A percentile compares a stretch with the other conserved stretches of the same genome.
phyloP scores from a whole-genome alignment of 129 eudicot genomes.

The Flaveria ramosissima region DNA sequence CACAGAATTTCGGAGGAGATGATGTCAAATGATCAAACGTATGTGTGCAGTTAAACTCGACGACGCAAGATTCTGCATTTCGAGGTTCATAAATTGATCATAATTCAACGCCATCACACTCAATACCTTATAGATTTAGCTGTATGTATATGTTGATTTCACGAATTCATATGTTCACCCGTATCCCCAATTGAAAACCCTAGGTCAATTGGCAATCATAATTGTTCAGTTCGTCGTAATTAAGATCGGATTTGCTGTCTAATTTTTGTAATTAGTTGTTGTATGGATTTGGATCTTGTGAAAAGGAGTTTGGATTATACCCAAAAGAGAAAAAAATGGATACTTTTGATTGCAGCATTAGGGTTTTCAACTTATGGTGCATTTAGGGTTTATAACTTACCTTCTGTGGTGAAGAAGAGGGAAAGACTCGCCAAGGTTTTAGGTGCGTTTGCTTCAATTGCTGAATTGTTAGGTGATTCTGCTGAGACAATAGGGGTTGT shows the following conservation, averaged over 20 bases:
- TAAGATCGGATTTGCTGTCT: neutral
- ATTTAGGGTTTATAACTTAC: constrained; percentile 54
- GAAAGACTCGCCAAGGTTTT: constrained; percentile 51
- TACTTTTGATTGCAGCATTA: constrained; percentile 45
- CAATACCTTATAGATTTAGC: neutral
- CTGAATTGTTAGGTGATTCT: constrained; percentile 69
- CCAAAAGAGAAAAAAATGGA: constrained; percentile 56
- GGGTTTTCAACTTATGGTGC: constrained; percentile 69
- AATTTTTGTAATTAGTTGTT: constrained; percentile 15
- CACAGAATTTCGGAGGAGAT: constrained; percentile 20
- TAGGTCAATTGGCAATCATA: constrained; percentile 13
- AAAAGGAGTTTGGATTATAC: constrained; percentile 48
- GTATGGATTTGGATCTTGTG: constrained; percentile 63
- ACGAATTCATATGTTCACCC: constrained; percentile 13
- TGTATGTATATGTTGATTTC: constrained; percentile 21
- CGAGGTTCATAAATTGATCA: constrained; percentile 32
- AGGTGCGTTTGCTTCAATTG: constrained; percentile 54
- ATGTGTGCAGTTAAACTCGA: constrained; percentile 24
- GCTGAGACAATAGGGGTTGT: constrained; percentile 75
- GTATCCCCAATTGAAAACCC: constrained; percentile 31
- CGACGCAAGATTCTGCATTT: constrained; percentile 37
- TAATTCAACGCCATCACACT: neutral
- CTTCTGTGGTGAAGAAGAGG: constrained; percentile 73
- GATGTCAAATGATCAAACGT: constrained; percentile 21
- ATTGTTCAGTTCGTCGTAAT: constrained; percentile 15